Conservation (phyloP, 2,329 filamentous ascomycete genomes). For the Alternaria postmessia region DNA sequence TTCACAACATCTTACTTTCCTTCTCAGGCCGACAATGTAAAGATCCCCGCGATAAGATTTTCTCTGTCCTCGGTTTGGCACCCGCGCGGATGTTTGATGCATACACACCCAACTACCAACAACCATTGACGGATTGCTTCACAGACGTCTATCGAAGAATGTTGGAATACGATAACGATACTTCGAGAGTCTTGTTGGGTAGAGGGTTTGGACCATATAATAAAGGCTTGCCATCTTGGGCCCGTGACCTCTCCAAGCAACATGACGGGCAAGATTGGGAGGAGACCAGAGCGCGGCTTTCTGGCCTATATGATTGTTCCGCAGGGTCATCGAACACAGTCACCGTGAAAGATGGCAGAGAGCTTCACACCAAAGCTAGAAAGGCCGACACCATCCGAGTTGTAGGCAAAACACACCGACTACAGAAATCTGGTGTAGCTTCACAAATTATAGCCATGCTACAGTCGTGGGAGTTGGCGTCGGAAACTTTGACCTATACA, state of each 20-base stretch:
- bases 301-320: background rate
- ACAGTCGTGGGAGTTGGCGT: background rate
- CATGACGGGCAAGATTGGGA: background rate
- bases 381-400: background rate
- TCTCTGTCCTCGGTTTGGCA: background rate
- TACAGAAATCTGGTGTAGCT: background rate
- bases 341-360: background rate
- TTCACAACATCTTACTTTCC: background rate
- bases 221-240: background rate
- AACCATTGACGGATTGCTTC: background rate
- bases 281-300: background rate
- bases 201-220: background rate
- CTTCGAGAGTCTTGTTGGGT: background rate
- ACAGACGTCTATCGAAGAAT: background rate
- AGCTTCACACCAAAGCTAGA: background rate
- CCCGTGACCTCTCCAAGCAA: background rate
- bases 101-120: background rate
- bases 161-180: background rate
- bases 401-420: background rate
- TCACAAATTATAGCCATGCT: background rate
- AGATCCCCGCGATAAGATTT: slow-evolving; percentile 3
- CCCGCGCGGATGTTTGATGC: background rate
- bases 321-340: background rate
- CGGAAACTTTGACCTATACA: background rate
- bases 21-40: background rate